Percentiles rank a stretch among this genome's conserved stretches.
Conservation (phyloP, 371 early-diverging fungal species). For the Actinomortierella wolfii region DNA sequence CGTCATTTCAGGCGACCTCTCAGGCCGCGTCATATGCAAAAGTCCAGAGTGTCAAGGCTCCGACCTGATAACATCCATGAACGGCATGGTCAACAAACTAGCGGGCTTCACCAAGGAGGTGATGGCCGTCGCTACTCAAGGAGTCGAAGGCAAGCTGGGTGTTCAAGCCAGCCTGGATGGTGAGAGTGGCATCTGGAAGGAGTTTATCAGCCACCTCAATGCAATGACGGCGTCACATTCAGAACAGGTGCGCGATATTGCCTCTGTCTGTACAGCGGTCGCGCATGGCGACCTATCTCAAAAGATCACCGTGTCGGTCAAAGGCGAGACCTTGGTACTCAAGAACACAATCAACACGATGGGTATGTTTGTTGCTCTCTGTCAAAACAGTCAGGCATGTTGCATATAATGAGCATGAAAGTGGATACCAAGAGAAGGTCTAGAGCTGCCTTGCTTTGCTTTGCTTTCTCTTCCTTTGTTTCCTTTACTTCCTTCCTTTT, state of each 20-base stretch:
- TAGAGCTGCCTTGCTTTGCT: neutral
- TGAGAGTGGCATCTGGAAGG: constrained; percentile 74
- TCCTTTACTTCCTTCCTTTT: neutral
- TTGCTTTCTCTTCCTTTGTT: neutral
- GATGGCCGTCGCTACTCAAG: constrained; percentile 67
- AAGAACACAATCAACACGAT: constrained; percentile 76
- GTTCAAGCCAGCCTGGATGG: constrained; percentile 59
- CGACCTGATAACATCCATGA: constrained; percentile 60
- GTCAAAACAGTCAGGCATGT: no score
- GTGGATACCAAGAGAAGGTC: no score
- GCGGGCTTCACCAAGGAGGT: constrained; percentile 60
- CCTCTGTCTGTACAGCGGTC: constrained; percentile 66
- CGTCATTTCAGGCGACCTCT: constrained; percentile 54
- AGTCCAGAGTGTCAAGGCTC: constrained; percentile 41
- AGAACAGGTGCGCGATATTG: constrained; percentile 76
- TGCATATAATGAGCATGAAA: no score
- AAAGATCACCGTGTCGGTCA: constrained; percentile 67
- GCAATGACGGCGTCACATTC: constrained; percentile 67
- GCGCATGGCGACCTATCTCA: constrained; percentile 73
- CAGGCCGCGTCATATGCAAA: constrained; percentile 51
- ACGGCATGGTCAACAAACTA: constrained; percentile 69
- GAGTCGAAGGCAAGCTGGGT: constrained; percentile 70
- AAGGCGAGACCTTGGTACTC: constrained; percentile 60
- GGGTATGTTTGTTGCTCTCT: constrained; percentile 50
- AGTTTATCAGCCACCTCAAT: constrained; percentile 71